phyloP scores from a whole-genome alignment of 2,329 filamentous ascomycete genomes.

The Diaporthe ilicicola region DNA sequence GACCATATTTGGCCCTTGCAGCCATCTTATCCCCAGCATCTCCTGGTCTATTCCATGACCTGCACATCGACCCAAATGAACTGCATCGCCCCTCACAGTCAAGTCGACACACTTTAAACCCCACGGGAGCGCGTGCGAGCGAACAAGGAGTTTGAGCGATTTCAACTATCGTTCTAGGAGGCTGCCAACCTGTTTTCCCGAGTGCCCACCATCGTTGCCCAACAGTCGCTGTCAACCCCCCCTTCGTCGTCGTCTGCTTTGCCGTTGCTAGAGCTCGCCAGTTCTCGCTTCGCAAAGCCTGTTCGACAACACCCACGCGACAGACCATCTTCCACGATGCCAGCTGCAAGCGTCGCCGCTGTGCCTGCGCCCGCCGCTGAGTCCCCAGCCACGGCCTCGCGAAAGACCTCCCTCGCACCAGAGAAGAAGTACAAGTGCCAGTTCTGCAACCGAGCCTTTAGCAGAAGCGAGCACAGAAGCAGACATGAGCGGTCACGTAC shows the following conservation, averaged over 20 bases:
- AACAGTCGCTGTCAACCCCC: slow-evolving; percentile 28
- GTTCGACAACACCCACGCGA: slow-evolving; percentile 40
- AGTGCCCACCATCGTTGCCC: slow-evolving; percentile 42
- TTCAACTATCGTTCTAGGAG: slow-evolving; percentile 67
- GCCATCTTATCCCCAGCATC: slow-evolving; percentile 48
- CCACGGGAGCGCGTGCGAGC: slow-evolving; percentile 72
- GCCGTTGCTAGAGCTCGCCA: slow-evolving; percentile 29
- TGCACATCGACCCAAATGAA: slow-evolving; percentile 62
- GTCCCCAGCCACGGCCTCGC: slow-evolving; percentile 68
- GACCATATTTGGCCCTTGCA: slow-evolving; percentile 39
- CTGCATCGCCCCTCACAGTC: slow-evolving; percentile 57
- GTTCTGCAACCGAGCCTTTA: slow-evolving; percentile 97
- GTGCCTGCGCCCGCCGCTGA: slow-evolving; percentile 71
- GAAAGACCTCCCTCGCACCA: slow-evolving; percentile 79
- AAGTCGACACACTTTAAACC: slow-evolving; percentile 75
- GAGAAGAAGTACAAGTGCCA: slow-evolving; percentile 99
- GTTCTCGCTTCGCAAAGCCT: slow-evolving; percentile 33
- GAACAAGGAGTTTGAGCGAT: slow-evolving; percentile 59
- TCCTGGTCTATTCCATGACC: slow-evolving; percentile 62
- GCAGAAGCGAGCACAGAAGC: slow-evolving; percentile 95
- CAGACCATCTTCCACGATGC: slow-evolving; percentile 63
- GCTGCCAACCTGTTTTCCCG: slow-evolving; percentile 43
- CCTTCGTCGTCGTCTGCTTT: slow-evolving; percentile 39
- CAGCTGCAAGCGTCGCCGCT: slow-evolving; percentile 73
- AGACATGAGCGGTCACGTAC: slow-evolving; percentile 97